Conservation (phyloP, 305 asterid genomes). For the Stenogyne calaminthoides region DNA sequence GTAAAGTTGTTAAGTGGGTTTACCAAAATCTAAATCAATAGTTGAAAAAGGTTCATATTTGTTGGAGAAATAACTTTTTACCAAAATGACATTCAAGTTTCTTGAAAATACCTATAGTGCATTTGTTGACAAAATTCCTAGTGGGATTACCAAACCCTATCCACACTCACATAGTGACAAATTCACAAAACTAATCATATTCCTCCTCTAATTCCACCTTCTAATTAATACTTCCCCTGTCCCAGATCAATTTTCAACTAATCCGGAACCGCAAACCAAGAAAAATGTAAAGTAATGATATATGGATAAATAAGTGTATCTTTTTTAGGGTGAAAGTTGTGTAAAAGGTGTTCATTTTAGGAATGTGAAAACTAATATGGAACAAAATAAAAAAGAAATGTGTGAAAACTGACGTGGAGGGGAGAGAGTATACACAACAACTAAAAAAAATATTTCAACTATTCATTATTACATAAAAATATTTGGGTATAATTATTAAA, state of each 20-base stretch:
- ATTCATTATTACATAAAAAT: neutral
- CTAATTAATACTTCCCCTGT: neutral
- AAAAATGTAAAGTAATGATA: no score
- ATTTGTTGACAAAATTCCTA: slow-evolving; percentile 29
- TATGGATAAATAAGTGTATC: no score
- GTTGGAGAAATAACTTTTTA: no score
- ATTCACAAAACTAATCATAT: neutral
- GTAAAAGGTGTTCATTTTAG: no score
- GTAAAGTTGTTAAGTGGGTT: neutral
- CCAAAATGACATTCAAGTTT: neutral
- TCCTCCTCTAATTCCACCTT: neutral
- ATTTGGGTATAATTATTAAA: neutral
- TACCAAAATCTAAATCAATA: slow-evolving; percentile 10
- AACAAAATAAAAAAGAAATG: no score
- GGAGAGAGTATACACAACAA: no score
- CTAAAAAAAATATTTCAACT: neutral
- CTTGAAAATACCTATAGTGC: neutral
- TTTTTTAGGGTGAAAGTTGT: no score
- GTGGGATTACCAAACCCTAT: slow-evolving; percentile 33
- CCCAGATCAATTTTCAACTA: no score
- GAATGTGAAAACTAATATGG: no score
- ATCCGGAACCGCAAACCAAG: no score
- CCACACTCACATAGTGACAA: slow-evolving; percentile 3
- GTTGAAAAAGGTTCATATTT: neutral
- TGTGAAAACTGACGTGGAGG: no score